phyloP scores from a whole-genome alignment of 768 basidiomycete species.

The Russula ochroleuca region DNA sequence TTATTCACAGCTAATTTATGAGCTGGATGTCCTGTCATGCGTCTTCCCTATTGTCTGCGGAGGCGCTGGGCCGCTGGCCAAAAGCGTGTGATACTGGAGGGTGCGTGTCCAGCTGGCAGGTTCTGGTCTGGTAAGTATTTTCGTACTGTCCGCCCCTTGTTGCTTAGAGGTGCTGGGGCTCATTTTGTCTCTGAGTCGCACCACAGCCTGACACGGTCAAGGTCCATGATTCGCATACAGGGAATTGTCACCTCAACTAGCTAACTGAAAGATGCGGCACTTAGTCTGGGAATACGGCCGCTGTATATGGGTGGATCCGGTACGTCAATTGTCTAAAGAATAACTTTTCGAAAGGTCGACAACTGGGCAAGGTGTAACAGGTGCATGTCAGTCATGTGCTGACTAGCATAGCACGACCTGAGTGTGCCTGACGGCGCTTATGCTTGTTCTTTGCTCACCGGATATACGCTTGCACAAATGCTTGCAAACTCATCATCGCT shows the following conservation, averaged over 20 bases:
- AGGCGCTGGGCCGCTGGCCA: not conserved
- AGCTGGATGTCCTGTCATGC: not conserved
- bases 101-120: not conserved
- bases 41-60: not conserved
- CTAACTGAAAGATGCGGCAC: not conserved
- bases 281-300: not conserved
- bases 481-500: too few relatives aligned
- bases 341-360: not conserved
- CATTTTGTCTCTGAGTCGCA: too few relatives aligned
- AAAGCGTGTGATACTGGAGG: not conserved
- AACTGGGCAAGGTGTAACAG: not conserved
- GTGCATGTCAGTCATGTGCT: too few relatives aligned
- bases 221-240: not conserved
- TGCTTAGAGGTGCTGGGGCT: not conserved
- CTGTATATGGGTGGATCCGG: too few relatives aligned
- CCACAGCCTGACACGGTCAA: not conserved
- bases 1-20: not conserved
- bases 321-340: too few relatives aligned
- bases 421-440: not conserved
- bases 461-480: not conserved
- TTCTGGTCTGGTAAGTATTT: not conserved
- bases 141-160: too few relatives aligned
- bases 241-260: not conserved
- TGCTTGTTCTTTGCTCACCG: too few relatives aligned
- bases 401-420: not conserved